Evolutionary conservation across 805 yeast genomes (phyloP), one percentile per base, ranked within the genome.

Genomic region (Phaffomyces thermotolerans): DNA sequence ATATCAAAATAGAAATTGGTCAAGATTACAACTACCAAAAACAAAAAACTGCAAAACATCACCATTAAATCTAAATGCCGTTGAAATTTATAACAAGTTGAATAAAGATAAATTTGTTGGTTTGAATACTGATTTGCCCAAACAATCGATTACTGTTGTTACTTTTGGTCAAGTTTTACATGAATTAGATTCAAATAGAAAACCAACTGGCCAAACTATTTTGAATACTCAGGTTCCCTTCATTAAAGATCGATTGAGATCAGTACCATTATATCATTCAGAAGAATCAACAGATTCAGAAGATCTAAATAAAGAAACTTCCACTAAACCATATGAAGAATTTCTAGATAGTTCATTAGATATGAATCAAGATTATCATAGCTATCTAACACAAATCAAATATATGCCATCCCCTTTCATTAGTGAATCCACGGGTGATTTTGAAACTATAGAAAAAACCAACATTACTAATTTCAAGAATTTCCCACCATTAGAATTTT

Each of bases 401-500:
- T 69, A 75, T 41, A 52, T 67, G 8, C 79, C 80, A 1, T 62
- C 71, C 6, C 69, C 78, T 33, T 60, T 63, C 52, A 47, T 53
- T 47, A 8, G 12, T 8, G n/a, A 23, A 6, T 6, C 20, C 18
- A 37, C 23, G 9, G 14, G 18, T 13, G 27, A n/a, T 6, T 18
- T n/a, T 8, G 17, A 20, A 10, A 38, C 25, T 7, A 17, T 17
- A 27, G 23, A 9, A 2, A 15, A 7, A 9, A 15, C 45, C 1
- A 50, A 51, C 6, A 52, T 54, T 8, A 51, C 44, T 4, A 43
- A 54, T 20, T 57, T 60, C 42, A 53, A 60, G 40, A 53, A 63
- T 34, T 67, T 65, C 37, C 81, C 84, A 3, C 78, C 81, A 1
- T 58, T 79, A 7, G 84, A 78, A 52, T 62, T 79, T 37, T 77